phyloP scores from a whole-genome alignment of 305 asterid species.

The Lippia alba region DNA sequence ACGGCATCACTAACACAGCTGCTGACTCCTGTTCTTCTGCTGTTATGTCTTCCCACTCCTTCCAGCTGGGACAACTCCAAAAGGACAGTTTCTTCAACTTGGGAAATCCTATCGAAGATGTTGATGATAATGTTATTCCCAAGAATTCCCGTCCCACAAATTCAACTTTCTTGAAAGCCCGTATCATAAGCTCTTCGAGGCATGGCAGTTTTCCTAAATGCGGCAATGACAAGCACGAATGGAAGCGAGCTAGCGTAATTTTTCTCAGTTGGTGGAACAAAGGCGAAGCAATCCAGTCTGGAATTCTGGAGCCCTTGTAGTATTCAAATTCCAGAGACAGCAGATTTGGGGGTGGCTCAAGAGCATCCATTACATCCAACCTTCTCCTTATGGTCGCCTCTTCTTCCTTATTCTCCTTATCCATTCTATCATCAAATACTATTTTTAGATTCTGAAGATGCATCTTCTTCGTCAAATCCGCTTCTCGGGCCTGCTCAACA shows the following conservation, averaged over 20 bases:
- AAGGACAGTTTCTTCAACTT: conserved; percentile 4
- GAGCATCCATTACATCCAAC: not conserved
- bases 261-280: not conserved
- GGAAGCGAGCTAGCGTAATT: no score
- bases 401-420: no score
- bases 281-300: not conserved
- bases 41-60: no score
- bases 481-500: conserved; percentile 7
- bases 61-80: not conserved
- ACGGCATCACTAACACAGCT: conserved; percentile 16
- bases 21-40: conserved; percentile 4
- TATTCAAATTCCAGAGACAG: not conserved
- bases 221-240: not conserved
- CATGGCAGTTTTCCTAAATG: conserved; percentile 22
- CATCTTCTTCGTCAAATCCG: conserved; percentile 28
- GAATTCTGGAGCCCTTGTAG: not conserved
- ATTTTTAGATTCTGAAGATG: not conserved
- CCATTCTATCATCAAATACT: not conserved
- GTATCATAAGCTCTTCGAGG: conserved; percentile 3
- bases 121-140: conserved; percentile 10
- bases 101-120: conserved; percentile 16
- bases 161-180: not conserved
- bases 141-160: conserved; percentile 31
- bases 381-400: not conserved
- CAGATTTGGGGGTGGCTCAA: not conserved